Base-by-base conservation (phyloP, 2,329 filamentous ascomycete genomes). In the Trichoderma oligosporum region DNA sequence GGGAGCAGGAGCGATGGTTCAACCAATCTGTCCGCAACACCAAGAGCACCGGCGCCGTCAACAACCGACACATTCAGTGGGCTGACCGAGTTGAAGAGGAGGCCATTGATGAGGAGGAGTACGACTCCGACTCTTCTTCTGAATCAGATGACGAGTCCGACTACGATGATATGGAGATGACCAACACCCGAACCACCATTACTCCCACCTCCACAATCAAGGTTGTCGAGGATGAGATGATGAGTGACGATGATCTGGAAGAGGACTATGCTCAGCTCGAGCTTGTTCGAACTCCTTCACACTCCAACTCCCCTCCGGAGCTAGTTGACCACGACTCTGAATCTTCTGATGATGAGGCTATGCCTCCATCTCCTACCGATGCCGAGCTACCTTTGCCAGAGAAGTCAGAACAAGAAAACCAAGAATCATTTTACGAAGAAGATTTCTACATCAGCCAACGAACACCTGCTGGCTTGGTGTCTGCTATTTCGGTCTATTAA, bases 1-100 rank as follows among this genome's bases (percentile, higher is more conserved):
- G 86, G 67, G 91, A 97, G 74, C 94, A 97, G 76, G 93, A 97
- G 76, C 87, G 84, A 64, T 97, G 92, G 92, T 97, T 97, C 86
- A 95, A 97, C 83, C 88, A 91, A 74, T 94, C 91, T 61, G 89
- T 97, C 74, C 86, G 84, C 71, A 88, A 87, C 68, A 88, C 88
- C 65, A 79, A 80, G 70, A 74, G 71, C 54, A 67, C 76, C 14
- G 79, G 87, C 64, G 82, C 89, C 61, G 9, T 8, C 52, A 52
- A 51, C 60, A 82, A 89, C 61, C 83, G 82, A 72, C 89, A 89
- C 76, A 84, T 96, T 66, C 88, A 93, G 79, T 96, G 91, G 90
- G 89, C 89, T 68, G 89, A 95, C 72, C 80, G 83, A 56, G 82
- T 92, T 62, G 80, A 82, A 60, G 88, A 92, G 73, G 86, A 89